Percentiles rank a stretch among this genome's conserved stretches.
Conservation (phyloP, 1,284 basidiomycete genomes). For the Moesziomyces aphidis region DNA sequence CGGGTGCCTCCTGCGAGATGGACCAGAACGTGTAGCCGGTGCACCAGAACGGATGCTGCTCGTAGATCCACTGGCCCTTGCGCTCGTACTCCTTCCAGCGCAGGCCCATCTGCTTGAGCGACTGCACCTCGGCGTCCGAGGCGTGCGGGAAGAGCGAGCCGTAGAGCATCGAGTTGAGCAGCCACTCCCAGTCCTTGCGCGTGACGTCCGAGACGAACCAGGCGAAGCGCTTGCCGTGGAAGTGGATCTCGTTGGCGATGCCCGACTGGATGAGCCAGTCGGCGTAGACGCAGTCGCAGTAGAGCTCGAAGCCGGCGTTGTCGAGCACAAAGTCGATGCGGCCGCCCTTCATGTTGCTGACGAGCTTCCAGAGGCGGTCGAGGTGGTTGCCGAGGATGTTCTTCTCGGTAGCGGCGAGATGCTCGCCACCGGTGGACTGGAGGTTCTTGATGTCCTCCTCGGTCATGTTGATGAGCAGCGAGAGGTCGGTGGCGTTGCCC, state of each 20-base stretch:
- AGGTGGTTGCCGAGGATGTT: conserved; percentile 92
- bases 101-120: conserved; percentile 81
- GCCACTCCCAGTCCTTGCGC: conserved; percentile 95
- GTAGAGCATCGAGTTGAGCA: conserved; percentile 69
- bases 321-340: conserved; percentile 73
- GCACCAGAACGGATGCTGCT: conserved; percentile 81
- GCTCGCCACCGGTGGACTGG: conserved; percentile 96
- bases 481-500: conserved; percentile 80
- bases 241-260: conserved; percentile 83
- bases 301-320: conserved; percentile 92
- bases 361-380: conserved; percentile 82
- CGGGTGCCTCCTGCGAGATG: conserved; percentile 76
- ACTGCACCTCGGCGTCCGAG: conserved; percentile 84
- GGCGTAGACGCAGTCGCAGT: conserved; percentile 91
- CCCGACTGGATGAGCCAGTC: conserved; percentile 92
- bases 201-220: conserved; percentile 84
- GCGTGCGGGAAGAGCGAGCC: conserved; percentile 76
- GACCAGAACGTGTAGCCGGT: conserved; percentile 77
- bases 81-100: conserved; percentile 94
- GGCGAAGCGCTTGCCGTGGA: conserved; percentile 79
- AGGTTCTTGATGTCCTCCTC: conserved; percentile 97
- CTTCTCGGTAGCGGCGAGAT: conserved; percentile 94
- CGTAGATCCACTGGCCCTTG: conserved; percentile 93
- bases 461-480: conserved; percentile 96
- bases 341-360: conserved; percentile 73